These are phyloP conservation scores for Panicum hallii DNA, from an alignment of 202 grass and related monocot species.

Conservation along the genomic window DNA sequence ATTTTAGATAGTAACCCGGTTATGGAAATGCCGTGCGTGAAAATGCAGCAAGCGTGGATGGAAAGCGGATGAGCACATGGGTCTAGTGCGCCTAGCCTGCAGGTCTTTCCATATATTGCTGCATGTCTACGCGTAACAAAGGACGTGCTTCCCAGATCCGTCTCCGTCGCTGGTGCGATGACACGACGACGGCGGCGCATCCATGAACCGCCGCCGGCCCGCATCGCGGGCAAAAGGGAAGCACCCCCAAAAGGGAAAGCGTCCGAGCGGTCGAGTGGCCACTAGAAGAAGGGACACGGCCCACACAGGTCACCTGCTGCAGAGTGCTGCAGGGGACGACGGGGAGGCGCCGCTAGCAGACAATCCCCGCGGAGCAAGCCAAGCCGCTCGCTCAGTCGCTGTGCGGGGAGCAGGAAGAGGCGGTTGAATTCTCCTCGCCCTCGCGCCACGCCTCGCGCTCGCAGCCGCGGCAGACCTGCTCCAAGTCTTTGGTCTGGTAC, in stretches of 20 bases:
- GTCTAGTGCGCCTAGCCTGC: neutral
- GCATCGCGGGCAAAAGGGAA: neutral
- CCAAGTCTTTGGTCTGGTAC: neutral
- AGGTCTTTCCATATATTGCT: neutral
- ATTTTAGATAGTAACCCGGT: neutral
- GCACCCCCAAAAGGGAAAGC: neutral
- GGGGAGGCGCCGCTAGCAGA: neutral
- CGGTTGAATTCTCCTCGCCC: conserved; percentile 16
- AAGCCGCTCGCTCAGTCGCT: neutral
- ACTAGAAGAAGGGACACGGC: neutral
- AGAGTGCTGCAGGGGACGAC: too few species aligned
- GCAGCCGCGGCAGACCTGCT: neutral
- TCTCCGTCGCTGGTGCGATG: neutral
- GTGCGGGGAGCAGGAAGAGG: neutral
- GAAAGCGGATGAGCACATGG: neutral
- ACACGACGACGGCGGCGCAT: neutral
- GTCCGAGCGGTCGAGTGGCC: neutral
- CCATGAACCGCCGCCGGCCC: neutral
- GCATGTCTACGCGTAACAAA: neutral
- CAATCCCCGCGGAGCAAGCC: neutral
- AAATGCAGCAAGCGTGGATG: neutral
- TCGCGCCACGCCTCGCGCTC: conserved; percentile 26
- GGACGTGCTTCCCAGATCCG: neutral
- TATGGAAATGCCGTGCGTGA: neutral
- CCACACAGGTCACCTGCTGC: too few species aligned